Base-by-base conservation (phyloP, 345 rosid species). In the Gossypium turneri region DNA sequence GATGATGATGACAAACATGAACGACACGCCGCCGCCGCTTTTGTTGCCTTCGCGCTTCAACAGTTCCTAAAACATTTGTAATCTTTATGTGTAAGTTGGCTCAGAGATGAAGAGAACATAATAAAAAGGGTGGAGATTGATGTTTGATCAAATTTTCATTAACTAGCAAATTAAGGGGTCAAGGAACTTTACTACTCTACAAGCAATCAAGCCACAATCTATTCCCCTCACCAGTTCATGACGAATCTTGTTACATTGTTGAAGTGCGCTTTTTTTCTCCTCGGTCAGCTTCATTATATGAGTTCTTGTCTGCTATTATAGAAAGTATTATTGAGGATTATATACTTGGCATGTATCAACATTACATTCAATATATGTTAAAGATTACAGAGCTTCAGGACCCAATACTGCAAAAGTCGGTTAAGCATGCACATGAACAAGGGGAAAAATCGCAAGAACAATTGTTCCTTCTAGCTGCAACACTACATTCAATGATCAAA, bases 221-320 rank as follows among this genome's bases (percentile, higher is more conserved):
- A 22, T 44, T 17, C 65, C n/a, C 48, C 92, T 84, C 59, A 88
- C 95, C 88, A 88, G 76, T 72, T 90, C 95, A 74, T 81, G 90
- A 12, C 84, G 87, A 76, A 90, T 86, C 83, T 81, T 86, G 79
- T 59, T 80, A 76, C 75, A 85, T 81, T 73, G 92, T 70, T 85
- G 92, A 64, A 88, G 66, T 10, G 88, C 95, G 67, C 9, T 82
- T 57, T 80, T 83, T 73, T 84, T 90, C 56, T 90, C 95, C 78
- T 83, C 89, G 0, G 84, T 87, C 82, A 90, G 81, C 88, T 87
- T 87, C 43, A 86, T 75, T 58, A 88, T 77, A 47, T 85, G 84
- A 67, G 85, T 70, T 78, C 69, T 87, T 16, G 82, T 86, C 95
- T 88, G 88, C 82, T 78, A 74, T 62, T 45, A 61, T 13, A 61